Percentiles rank a stretch among this genome's conserved stretches.
These are phyloP conservation scores for Seiridium unicorne DNA, from an alignment of 2,329 filamentous ascomycete species.

Conservation along the genomic window DNA sequence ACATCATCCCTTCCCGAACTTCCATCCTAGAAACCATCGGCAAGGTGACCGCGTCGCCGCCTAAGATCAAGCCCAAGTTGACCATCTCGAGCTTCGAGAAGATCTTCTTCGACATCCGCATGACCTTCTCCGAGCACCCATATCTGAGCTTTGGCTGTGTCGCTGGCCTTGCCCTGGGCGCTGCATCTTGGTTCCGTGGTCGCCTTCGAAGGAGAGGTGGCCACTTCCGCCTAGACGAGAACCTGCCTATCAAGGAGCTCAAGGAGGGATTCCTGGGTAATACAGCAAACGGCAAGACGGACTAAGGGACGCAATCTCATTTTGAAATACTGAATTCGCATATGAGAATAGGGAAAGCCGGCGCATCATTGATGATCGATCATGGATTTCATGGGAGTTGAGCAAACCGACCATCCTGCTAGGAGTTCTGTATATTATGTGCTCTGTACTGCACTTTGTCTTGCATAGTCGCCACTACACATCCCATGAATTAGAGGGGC, in stretches of 20 bases:
- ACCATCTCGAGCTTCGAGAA: conserved; percentile 73
- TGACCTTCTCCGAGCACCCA: conserved; percentile 58
- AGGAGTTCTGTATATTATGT: conserved; percentile 9
- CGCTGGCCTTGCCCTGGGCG: conserved; percentile 53
- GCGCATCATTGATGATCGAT: conserved; percentile 3
- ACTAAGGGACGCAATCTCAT: conserved; percentile 28
- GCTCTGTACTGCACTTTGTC: background rate
- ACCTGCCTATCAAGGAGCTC: conserved; percentile 45
- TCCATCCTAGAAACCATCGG: conserved; percentile 85
- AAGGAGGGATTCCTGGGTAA: conserved; percentile 67
- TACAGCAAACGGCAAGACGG: conserved; percentile 48
- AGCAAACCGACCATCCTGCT: background rate
- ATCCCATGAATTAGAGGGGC: background rate
- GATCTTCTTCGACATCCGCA: conserved; percentile 65
- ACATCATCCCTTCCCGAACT: conserved; percentile 84
- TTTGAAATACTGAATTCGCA: conserved; percentile 2
- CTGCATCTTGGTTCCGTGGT: conserved; percentile 52
- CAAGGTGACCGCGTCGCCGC: conserved; percentile 66
- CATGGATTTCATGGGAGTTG: background rate
- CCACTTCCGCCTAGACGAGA: conserved; percentile 63
- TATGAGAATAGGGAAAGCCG: conserved; percentile 2
- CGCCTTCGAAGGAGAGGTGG: conserved; percentile 53
- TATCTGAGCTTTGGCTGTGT: conserved; percentile 57
- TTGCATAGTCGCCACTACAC: conserved; percentile 4
- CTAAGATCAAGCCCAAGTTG: conserved; percentile 73